These are phyloP conservation scores for Peronosclerospora sorghi DNA, from an alignment of 352 stramenopile genomes.

Conservation along the genomic window DNA sequence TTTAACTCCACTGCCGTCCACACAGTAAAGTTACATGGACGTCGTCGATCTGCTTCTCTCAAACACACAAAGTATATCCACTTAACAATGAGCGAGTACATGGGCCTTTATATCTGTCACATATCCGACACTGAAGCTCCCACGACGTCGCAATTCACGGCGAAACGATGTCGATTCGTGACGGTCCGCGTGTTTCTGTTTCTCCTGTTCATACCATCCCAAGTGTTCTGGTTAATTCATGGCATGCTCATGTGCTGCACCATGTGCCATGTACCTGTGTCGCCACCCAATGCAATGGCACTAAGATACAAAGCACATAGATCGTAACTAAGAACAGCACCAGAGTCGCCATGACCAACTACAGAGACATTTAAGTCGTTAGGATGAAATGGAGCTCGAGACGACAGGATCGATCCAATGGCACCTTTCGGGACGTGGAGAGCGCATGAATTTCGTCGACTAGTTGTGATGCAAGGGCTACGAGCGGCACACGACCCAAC, in stretches of 20 bases:
- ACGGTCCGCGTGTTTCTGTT: conserved; percentile 19
- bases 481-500: conserved; percentile 40
- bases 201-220: conserved; percentile 5
- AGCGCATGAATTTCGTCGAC: conserved; percentile 39
- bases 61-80: too few relatives aligned
- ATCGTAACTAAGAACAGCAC: conserved; percentile 36
- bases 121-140: conserved; percentile 84
- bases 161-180: conserved; percentile 56
- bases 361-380: conserved; percentile 1
- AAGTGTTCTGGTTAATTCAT: neutral
- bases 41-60: too few relatives aligned
- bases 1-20: conserved; percentile 7
- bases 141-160: conserved; percentile 62
- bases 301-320: conserved; percentile 49
- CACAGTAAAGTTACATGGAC: too few relatives aligned
- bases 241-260: neutral
- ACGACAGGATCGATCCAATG: neutral
- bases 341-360: conserved; percentile 33
- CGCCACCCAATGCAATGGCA: conserved; percentile 33
- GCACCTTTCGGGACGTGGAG: conserved; percentile 36
- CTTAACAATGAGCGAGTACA: conserved; percentile 55
- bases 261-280: neutral
- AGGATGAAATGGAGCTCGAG: neutral
- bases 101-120: conserved; percentile 83
- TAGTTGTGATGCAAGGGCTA: conserved; percentile 32